phyloP scores from a whole-genome alignment of 2,329 filamentous ascomycete genomes.

The Blastomyces gilchristii region DNA sequence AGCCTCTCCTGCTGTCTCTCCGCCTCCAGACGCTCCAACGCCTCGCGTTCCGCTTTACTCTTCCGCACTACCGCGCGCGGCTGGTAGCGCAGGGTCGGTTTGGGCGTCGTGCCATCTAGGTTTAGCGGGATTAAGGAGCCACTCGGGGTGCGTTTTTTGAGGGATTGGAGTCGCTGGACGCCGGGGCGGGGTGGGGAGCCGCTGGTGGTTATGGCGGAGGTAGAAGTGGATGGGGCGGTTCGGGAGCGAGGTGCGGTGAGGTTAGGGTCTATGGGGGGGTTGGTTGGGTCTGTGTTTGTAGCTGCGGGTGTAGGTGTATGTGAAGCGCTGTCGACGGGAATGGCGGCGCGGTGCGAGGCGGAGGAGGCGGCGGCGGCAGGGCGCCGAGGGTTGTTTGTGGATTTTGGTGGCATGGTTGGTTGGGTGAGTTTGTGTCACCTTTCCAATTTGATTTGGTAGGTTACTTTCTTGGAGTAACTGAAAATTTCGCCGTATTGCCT shows the following conservation, averaged over 20 bases:
- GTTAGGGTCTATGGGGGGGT: constrained; percentile 18
- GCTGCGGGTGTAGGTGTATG: constrained; percentile 18
- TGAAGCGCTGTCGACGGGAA: constrained; percentile 1
- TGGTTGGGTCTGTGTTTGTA: constrained; percentile 27
- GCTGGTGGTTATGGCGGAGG: constrained; percentile 8
- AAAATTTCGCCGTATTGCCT: neutral
- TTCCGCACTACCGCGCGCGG: constrained; percentile 34
- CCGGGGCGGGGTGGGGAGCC: constrained; percentile 11
- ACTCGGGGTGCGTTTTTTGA: constrained; percentile 30
- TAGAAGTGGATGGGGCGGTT: constrained; percentile 8
- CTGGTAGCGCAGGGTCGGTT: constrained; percentile 35
- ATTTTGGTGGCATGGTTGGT: constrained; percentile 15
- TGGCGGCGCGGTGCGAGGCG: neutral
- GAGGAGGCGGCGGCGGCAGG: neutral
- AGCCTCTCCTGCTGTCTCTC: constrained; percentile 32
- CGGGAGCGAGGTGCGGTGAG: neutral
- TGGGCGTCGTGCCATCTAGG: constrained; percentile 24
- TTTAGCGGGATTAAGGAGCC: constrained; percentile 28
- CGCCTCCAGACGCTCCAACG: constrained; percentile 33
- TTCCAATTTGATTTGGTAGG: neutral
- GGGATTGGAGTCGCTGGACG: constrained; percentile 35
- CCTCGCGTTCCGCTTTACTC: constrained; percentile 38
- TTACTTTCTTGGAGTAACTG: neutral
- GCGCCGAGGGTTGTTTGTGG: neutral
- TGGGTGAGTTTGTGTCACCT: neutral